Evolutionary conservation across 225 moss, liverwort and hornwort genomes (phyloP).

Genomic region (Marchantia polymorpha): DNA sequence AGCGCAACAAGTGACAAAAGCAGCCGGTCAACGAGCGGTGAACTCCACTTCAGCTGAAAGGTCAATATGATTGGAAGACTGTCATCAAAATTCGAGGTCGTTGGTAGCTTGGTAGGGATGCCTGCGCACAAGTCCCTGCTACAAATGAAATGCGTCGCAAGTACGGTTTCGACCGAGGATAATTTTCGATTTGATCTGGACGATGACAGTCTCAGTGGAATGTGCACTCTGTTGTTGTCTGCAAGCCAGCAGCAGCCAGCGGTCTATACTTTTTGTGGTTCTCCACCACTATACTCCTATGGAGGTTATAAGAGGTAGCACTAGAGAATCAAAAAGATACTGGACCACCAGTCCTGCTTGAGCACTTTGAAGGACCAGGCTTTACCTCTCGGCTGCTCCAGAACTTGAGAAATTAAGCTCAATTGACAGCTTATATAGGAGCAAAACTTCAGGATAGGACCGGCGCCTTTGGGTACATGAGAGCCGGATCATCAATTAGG

Average conservation of each 20-base stretch:
- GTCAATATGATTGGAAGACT: neutral
- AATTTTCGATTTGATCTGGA: neutral
- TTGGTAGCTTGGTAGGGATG: slow-evolving; percentile 7
- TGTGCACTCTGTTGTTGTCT: neutral
- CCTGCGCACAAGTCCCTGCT: neutral
- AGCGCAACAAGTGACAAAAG: too few relatives aligned
- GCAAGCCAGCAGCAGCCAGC: slow-evolving; percentile 8
- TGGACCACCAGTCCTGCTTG: neutral
- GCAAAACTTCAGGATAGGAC: neutral
- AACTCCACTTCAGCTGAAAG: neutral
- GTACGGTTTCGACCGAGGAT: neutral
- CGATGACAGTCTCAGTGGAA: neutral
- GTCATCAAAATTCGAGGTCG: neutral
- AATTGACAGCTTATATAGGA: neutral
- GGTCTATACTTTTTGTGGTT: neutral
- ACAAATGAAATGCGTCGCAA: neutral
- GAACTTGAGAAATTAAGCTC: neutral
- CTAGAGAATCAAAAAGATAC: neutral
- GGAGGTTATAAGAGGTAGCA: neutral
- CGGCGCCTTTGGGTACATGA: neutral
- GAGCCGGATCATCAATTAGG: too few relatives aligned
- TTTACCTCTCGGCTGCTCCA: slow-evolving; percentile 1
- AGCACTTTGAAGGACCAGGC: slow-evolving; percentile 1
- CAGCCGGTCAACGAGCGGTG: too few relatives aligned
- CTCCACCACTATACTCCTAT: neutral